A percentile compares a stretch with the other conserved stretches of the same genome.
Evolutionary conservation across 768 basidiomycete species (phyloP).

Genomic region (Favolaschia claudopus): DNA sequence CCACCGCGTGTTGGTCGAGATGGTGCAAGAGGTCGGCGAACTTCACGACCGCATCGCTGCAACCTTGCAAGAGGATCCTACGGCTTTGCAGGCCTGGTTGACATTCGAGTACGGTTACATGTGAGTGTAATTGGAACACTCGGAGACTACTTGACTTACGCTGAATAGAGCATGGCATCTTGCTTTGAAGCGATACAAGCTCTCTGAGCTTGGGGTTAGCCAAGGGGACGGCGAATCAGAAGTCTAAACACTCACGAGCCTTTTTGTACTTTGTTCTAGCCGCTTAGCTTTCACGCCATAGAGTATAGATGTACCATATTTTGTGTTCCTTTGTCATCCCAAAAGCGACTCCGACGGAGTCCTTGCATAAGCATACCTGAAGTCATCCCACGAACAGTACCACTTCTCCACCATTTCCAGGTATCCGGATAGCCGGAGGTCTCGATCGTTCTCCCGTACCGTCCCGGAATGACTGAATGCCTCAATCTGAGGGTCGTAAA

Average conservation of each 20-base stretch:
- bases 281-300: too few relatives aligned
- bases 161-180: neutral
- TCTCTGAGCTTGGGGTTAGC: neutral
- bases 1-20: conserved; percentile 11
- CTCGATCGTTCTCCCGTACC: too few relatives aligned
- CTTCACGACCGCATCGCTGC: neutral
- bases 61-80: neutral
- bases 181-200: neutral
- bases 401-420: too few relatives aligned
- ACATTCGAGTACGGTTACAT: neutral
- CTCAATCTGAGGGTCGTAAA: too few relatives aligned
- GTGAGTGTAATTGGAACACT: neutral
- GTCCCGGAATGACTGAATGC: too few relatives aligned
- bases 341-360: too few relatives aligned
- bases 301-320: too few relatives aligned
- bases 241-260: neutral
- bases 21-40: conserved; percentile 4
- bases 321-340: too few relatives aligned
- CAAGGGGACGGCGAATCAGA: neutral
- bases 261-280: too few relatives aligned
- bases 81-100: neutral
- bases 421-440: too few relatives aligned
- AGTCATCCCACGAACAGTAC: too few relatives aligned
- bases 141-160: neutral
- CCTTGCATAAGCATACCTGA: too few relatives aligned